Evolutionary conservation across 257 asterid genomes (phyloP), one percentile per base, ranked within the genome.

Genomic region (Leonotis leonurus): DNA sequence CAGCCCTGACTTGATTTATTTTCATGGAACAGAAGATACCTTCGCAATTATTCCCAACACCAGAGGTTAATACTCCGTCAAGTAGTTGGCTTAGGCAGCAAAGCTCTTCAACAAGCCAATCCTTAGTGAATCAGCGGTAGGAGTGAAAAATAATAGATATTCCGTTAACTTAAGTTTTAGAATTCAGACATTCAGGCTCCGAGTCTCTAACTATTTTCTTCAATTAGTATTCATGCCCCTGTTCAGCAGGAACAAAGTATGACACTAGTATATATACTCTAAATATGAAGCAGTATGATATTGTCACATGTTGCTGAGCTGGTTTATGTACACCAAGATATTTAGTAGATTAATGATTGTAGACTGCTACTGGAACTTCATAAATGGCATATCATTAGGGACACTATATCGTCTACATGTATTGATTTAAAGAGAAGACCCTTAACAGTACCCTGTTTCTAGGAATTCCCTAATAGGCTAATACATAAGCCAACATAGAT

Each of bases 41-140:
- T 58, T 29, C 33, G 26, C 36, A 57, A 49, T 26, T 68, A 49
- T 68, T 57, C 55, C 60, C 73, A 58, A 68, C 62, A 68, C 35
- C 73, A 58, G 60, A 67, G 67, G 73, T 44, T 55, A 27, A 68
- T 56, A 48, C 73, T 68, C 68, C 68, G 50, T 50, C 68, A 59
- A 37, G 53, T 58, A 49, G 60, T 39, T 50, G 46, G 36, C 73
- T 57, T 54, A 65, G 30, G 53, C 73, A 58, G 73, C 73, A 59
- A 49, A 68, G 60, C 45, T 58, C 62, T 49, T 57, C 60, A 39
- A 37, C 37, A 68, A 37, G 45, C 68, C 62, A 68, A 48, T 49
- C 68, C 43, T 59, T 50, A 49, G 37, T n/a, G 61, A 59, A 37
- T 27, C 73, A 49, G 67, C 67, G 36, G 73, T 46, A 46, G 45